These are phyloP conservation scores for Huiozyma naganishii DNA, from an alignment of 805 yeast species.

Conservation along the genomic window DNA sequence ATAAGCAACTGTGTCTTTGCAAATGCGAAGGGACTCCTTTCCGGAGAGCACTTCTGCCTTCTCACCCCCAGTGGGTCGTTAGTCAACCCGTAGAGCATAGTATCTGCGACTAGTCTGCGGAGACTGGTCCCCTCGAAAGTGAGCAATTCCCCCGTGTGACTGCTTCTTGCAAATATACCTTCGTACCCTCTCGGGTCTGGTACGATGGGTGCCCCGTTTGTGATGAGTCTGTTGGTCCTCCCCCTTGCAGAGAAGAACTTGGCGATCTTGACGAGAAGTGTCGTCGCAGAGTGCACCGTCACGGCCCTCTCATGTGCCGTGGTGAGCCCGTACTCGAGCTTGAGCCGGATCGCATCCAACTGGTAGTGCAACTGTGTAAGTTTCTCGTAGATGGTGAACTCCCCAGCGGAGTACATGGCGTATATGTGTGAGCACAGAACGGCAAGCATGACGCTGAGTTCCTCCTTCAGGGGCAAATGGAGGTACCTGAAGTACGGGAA, in stretches of 20 bases:
- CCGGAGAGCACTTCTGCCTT: constrained; percentile 36
- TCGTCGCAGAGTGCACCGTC: constrained; percentile 42
- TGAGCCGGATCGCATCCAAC: constrained; percentile 48
- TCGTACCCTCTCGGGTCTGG: constrained; percentile 53
- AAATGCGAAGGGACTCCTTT: constrained; percentile 3
- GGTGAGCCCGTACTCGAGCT: constrained; percentile 38
- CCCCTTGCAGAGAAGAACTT: constrained; percentile 45
- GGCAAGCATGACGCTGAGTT: constrained; percentile 46
- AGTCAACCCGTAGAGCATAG: constrained; percentile 58
- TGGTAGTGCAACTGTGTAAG: constrained; percentile 43
- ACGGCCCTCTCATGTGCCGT: constrained; percentile 42
- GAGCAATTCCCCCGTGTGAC: constrained; percentile 46
- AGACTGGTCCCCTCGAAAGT: constrained; percentile 36
- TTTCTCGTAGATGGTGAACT: constrained; percentile 50
- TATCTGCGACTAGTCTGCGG: constrained; percentile 52
- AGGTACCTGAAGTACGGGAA: constrained; percentile 43
- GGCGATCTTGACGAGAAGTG: constrained; percentile 46
- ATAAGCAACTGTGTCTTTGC: constrained; percentile 46
- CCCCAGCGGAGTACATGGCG: constrained; percentile 61
- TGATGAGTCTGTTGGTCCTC: constrained; percentile 20
- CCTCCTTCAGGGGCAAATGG: constrained; percentile 39
- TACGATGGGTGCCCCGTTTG: constrained; percentile 7
- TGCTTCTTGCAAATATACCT: constrained; percentile 55
- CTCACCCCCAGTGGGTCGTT: constrained; percentile 31
- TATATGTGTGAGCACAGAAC: constrained; percentile 54